phyloP scores from a whole-genome alignment of 192 early-diverging fungal species.

The Coemansia sp. region DNA sequence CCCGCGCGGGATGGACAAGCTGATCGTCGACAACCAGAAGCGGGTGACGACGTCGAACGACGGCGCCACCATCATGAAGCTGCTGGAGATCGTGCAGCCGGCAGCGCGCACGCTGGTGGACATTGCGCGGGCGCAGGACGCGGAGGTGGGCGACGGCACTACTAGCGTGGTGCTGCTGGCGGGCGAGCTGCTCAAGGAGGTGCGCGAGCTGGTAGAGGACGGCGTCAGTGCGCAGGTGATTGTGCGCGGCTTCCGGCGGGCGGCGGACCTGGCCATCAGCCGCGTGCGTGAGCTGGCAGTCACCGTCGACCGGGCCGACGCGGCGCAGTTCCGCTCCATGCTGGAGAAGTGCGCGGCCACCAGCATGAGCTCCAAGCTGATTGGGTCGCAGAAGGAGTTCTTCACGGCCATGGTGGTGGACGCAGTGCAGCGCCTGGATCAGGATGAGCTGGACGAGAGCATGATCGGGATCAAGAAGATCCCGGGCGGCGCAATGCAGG shows the following conservation, averaged over 20 bases:
- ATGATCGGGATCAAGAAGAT: constrained; percentile 99
- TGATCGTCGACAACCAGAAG: constrained; percentile 92
- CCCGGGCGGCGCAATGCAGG: constrained; percentile 97
- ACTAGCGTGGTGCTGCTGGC: constrained; percentile 96
- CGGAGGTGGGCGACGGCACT: constrained; percentile 98
- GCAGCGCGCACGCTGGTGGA: constrained; percentile 97
- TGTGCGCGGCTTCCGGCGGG: constrained; percentile 90
- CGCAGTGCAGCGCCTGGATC: constrained; percentile 91
- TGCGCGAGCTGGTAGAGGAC: constrained; percentile 91
- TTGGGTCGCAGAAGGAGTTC: constrained; percentile 94
- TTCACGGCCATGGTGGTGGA: constrained; percentile 99
- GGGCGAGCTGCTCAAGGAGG: constrained; percentile 93
- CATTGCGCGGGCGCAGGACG: constrained; percentile 97
- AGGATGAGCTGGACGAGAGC: constrained; percentile 90
- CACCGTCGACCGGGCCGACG: constrained; percentile 72
- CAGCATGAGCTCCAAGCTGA: constrained; percentile 97
- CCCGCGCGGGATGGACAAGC: constrained; percentile 98
- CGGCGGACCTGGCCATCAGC: constrained; percentile 86
- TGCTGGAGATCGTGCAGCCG: constrained; percentile 97
- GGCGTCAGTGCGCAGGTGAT: constrained; percentile 91
- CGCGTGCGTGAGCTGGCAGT: constrained; percentile 91
- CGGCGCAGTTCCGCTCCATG: constrained; percentile 77
- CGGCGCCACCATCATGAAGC: constrained; percentile 97
- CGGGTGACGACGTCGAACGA: constrained; percentile 97
- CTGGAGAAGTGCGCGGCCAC: constrained; percentile 96